A percentile compares a stretch with the other conserved stretches of the same genome.
Evolutionary conservation across 2,329 filamentous ascomycete species (phyloP).

Genomic region (Colletotrichum abscissum): DNA sequence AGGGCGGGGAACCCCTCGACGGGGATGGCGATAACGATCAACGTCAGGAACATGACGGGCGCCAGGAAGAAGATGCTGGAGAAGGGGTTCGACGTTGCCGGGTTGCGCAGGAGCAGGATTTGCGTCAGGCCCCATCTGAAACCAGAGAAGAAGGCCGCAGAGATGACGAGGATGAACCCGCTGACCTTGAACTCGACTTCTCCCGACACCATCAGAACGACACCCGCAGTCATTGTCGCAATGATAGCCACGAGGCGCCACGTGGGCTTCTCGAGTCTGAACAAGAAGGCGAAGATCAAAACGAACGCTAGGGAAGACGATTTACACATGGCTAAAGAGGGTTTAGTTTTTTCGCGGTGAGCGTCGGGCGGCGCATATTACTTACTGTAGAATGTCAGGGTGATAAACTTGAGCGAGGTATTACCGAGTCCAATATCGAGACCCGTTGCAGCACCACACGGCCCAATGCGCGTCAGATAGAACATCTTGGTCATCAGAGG

Average conservation of each 20-base stretch:
- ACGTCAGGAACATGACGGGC: slow-evolving; percentile 91
- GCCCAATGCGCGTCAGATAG: slow-evolving; percentile 90
- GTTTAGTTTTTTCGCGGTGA: slow-evolving; percentile 39
- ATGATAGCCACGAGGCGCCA: slow-evolving; percentile 90
- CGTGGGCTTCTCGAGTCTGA: slow-evolving; percentile 89
- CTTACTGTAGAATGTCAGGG: slow-evolving; percentile 93
- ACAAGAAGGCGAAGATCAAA: slow-evolving; percentile 92
- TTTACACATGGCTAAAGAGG: slow-evolving; percentile 87
- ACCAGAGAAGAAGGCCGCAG: slow-evolving; percentile 92
- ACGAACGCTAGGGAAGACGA: slow-evolving; percentile 96
- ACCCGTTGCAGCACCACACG: slow-evolving; percentile 91
- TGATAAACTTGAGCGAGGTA: slow-evolving; percentile 95
- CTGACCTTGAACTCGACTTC: slow-evolving; percentile 89
- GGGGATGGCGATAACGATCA: slow-evolving; percentile 83
- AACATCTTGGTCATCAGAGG: slow-evolving; percentile 88
- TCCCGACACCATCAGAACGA: slow-evolving; percentile 98
- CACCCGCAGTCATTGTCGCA: slow-evolving; percentile 88
- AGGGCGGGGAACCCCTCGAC: slow-evolving; percentile 84
- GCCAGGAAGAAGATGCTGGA: slow-evolving; percentile 98
- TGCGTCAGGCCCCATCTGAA: slow-evolving; percentile 99
- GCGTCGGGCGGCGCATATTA: slow-evolving; percentile 32
- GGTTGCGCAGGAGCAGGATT: slow-evolving; percentile 92
- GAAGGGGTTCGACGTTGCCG: slow-evolving; percentile 95
- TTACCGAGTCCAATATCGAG: slow-evolving; percentile 97
- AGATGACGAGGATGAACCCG: slow-evolving; percentile 93